Base-by-base conservation (phyloP, 176 grass and related monocot species). In the Ampelocalamus luodianensis region DNA sequence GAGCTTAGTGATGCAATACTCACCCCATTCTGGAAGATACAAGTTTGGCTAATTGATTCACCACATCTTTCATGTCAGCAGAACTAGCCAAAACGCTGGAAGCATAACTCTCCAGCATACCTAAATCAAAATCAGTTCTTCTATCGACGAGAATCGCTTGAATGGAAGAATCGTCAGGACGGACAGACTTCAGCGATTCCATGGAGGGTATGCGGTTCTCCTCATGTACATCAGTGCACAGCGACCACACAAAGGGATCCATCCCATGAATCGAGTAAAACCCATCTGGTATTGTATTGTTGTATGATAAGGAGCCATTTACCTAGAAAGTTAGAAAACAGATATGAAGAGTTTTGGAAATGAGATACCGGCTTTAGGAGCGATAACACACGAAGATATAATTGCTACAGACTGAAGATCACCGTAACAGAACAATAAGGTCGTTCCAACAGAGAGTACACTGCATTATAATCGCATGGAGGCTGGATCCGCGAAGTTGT, bases 201-300 rank as follows among this genome's bases (percentile, higher is more conserved):
- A 95, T 81, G 15, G 93, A 90, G 8, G 96, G 96, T 66, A 98
- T 93, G 27, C 64, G 86, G 83, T 65, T 94, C 44, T 98, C 93
- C 36, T 98, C 96, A 8, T 89, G 89, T 42, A 88, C 75, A 37
- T 94, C 92, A n/a, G 89, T 94, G 87, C 96, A 98, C 38, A 98
- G 74, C 13, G 89, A 95, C 96, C 96, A 98, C 22, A 95, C 93
- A 81, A 94, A 98, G 42, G 96, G 91, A 71, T 98, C 93, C 91
- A 98, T 93, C 34, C 96, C 96, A 79, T 94, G 91, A 85, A 98
- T 98, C 77, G 94, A 37, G 81, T 98, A 98, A 71, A 98, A 98
- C 17, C 91, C 91, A 86, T 95, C 93, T 15, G 89, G 86, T 85
- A 98, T 92, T 65, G 83, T 89, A 82, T 93, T 90, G 82, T 77